phyloP scores from a whole-genome alignment of 2,329 filamentous ascomycete genomes.

The Monosporascus sp. region DNA sequence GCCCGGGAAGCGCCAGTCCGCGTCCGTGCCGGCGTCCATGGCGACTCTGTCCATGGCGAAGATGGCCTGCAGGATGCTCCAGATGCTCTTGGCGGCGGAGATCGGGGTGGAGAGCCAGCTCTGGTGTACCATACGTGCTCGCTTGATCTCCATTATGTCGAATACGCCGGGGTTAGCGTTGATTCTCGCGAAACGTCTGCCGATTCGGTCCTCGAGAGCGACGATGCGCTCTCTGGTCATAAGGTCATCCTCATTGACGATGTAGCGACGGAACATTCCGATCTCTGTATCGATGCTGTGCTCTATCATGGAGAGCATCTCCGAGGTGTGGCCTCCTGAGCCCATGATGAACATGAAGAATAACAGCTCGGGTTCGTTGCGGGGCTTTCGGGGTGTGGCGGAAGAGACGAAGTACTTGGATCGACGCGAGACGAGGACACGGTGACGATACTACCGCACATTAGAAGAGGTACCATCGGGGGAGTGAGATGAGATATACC shows the following conservation, averaged over 20 bases:
- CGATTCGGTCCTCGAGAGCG: slow-evolving; percentile 30
- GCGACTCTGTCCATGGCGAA: slow-evolving; percentile 33
- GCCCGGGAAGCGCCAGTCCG: slow-evolving; percentile 51
- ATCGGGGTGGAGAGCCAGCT: slow-evolving; percentile 67
- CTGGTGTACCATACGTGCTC: slow-evolving; percentile 81
- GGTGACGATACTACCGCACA: slow-evolving; percentile 6
- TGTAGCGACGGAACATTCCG: slow-evolving; percentile 69
- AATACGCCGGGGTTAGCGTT: slow-evolving; percentile 41
- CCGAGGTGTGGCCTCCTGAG: slow-evolving; percentile 88
- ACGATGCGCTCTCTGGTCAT: slow-evolving; percentile 69
- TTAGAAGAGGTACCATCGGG: neutral
- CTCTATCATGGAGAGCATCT: slow-evolving; percentile 83
- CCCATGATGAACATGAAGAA: slow-evolving; percentile 80
- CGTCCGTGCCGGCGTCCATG: neutral
- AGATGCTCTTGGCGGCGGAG: slow-evolving; percentile 61
- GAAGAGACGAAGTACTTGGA: neutral
- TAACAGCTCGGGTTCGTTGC: neutral
- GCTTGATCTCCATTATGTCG: slow-evolving; percentile 62
- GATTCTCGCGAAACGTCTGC: slow-evolving; percentile 24
- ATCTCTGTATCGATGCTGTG: slow-evolving; percentile 46
- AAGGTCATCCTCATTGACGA: slow-evolving; percentile 65
- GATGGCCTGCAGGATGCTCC: slow-evolving; percentile 50
- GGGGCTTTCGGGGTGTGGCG: no score
- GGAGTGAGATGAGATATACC: neutral
- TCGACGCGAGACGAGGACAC: neutral